Evolutionary conservation across 768 basidiomycete genomes (phyloP).

Genomic region (Macrolepiota fuliginosa): DNA sequence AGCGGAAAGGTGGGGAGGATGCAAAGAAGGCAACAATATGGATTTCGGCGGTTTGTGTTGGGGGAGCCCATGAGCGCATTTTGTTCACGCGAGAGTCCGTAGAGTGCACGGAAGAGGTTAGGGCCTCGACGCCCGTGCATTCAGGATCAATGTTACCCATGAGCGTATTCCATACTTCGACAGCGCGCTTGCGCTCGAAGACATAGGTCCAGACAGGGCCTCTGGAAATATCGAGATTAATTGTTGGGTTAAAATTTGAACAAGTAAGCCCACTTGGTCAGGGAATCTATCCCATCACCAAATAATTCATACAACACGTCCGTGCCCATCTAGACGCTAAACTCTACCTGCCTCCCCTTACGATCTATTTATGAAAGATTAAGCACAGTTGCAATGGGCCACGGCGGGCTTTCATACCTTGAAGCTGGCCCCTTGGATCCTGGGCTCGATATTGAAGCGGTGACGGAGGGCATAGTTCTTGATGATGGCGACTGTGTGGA

Average conservation of each 20-base stretch:
- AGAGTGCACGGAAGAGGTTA: slow-evolving; percentile 69
- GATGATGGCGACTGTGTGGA: slow-evolving; percentile 78
- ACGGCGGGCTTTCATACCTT: slow-evolving; percentile 48
- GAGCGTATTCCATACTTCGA: slow-evolving; percentile 76
- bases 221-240: slow-evolving; percentile 31
- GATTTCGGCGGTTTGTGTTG: slow-evolving; percentile 69
- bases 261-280: slow-evolving; percentile 61
- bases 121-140: slow-evolving; percentile 49
- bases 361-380: slow-evolving; percentile 47
- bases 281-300: slow-evolving; percentile 69
- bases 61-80: slow-evolving; percentile 76
- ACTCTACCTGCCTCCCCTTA: slow-evolving; percentile 91
- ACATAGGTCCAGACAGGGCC: slow-evolving; percentile 93
- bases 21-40: slow-evolving; percentile 78
- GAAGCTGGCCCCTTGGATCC: slow-evolving; percentile 78
- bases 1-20: slow-evolving; percentile 79
- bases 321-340: slow-evolving; percentile 79
- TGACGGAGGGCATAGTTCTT: slow-evolving; percentile 73
- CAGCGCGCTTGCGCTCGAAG: slow-evolving; percentile 76
- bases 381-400: slow-evolving; percentile 14
- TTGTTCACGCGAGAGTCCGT: slow-evolving; percentile 50
- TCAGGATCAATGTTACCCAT: slow-evolving; percentile 69
- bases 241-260: slow-evolving; percentile 5
- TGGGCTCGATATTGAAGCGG: slow-evolving; percentile 77
- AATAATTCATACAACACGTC: slow-evolving; percentile 79